Evolutionary conservation across 2,329 filamentous ascomycete species (phyloP).

Genomic region (Pyricularia sp.): DNA sequence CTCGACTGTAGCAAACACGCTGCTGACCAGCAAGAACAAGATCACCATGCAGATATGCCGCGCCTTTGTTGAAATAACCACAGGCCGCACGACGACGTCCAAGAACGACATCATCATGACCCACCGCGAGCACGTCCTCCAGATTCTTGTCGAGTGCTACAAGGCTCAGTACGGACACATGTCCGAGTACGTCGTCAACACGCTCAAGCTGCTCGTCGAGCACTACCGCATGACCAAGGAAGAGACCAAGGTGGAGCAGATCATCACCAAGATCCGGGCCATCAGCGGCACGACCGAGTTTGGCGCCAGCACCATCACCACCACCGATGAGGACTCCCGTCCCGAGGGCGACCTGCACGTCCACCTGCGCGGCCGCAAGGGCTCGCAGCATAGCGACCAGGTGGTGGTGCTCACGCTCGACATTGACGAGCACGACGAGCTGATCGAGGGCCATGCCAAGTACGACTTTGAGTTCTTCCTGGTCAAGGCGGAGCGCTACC

Average conservation of each 20-base stretch:
- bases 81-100: neutral
- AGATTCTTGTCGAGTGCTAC: neutral
- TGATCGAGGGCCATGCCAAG: neutral
- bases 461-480: conserved; percentile 1
- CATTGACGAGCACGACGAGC: neutral
- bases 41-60: neutral
- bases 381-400: neutral
- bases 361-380: neutral
- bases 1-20: neutral
- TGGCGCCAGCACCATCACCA: neutral
- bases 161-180: neutral
- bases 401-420: neutral
- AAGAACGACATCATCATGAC: neutral
- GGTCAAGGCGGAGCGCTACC: neutral
- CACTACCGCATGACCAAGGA: neutral
- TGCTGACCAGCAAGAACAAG: neutral
- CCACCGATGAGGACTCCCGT: neutral
- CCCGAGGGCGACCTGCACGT: neutral
- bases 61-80: neutral
- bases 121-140: neutral
- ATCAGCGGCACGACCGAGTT: neutral
- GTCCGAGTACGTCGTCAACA: neutral
- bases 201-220: neutral
- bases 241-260: neutral
- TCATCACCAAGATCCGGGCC: neutral